These are phyloP conservation scores for Diphasiastrum complanatum DNA, from an alignment of 83 land plant genomes.

Conservation along the genomic window DNA sequence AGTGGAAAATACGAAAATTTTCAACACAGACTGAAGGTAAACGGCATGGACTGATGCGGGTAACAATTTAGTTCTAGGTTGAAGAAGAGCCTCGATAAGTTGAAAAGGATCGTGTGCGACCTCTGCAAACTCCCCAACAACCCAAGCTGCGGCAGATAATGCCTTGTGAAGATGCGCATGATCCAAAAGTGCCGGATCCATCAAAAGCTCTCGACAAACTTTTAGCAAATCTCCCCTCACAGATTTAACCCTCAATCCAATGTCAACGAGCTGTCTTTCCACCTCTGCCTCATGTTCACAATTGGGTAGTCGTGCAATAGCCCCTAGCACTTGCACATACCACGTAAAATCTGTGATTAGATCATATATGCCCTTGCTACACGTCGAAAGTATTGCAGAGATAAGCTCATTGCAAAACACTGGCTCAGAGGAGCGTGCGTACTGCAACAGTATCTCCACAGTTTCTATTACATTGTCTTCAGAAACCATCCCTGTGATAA, in stretches of 20 bases:
- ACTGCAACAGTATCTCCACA: slow-evolving; percentile 48
- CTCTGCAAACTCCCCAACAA: slow-evolving; percentile 76
- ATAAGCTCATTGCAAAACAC: slow-evolving; percentile 80
- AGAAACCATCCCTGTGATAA: slow-evolving; percentile 67
- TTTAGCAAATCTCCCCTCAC: slow-evolving; percentile 59
- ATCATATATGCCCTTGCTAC: slow-evolving; percentile 65
- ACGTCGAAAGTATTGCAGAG: slow-evolving; percentile 55
- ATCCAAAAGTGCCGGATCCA: slow-evolving; percentile 83
- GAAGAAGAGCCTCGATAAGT: slow-evolving; percentile 74
- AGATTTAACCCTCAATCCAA: slow-evolving; percentile 82
- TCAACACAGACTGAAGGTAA: slow-evolving; percentile 72
- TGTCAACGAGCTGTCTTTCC: slow-evolving; percentile 79
- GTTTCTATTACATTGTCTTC: slow-evolving; percentile 70
- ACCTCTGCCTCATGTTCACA: slow-evolving; percentile 73
- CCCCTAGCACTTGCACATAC: slow-evolving; percentile 78
- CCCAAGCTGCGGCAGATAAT: slow-evolving; percentile 84
- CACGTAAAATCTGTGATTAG: slow-evolving; percentile 79
- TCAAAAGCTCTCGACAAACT: slow-evolving; percentile 65
- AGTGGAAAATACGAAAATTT: slow-evolving; percentile 55
- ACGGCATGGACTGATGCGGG: slow-evolving; percentile 64
- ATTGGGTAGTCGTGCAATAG: slow-evolving; percentile 63
- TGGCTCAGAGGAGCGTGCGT: slow-evolving; percentile 56
- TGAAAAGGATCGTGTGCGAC: slow-evolving; percentile 55
- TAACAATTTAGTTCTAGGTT: slow-evolving; percentile 66
- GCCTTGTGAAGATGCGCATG: slow-evolving; percentile 48